Conservation (phyloP, 1,284 basidiomycete species). For the Bjerkandera adusta region DNA sequence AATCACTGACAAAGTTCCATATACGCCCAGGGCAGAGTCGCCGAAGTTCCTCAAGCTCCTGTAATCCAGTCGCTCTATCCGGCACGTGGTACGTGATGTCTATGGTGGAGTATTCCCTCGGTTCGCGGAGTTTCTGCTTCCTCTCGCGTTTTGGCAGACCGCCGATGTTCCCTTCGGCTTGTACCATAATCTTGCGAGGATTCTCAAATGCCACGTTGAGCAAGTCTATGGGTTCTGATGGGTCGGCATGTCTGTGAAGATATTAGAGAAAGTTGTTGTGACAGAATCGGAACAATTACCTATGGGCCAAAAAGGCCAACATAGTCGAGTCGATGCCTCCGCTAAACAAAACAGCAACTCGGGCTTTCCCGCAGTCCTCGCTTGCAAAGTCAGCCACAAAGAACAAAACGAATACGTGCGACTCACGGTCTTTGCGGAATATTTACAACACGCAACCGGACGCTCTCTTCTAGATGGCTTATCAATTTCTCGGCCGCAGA, state of each 20-base stretch:
- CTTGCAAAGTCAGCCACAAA: constrained; percentile 11
- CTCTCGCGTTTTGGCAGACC: constrained; percentile 40
- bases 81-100: constrained; percentile 67
- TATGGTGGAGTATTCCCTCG: constrained; percentile 22
- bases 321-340: constrained; percentile 95
- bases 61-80: constrained; percentile 81
- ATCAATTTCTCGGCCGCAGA: constrained; percentile 52
- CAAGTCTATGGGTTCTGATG: constrained; percentile 84
- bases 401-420: background rate
- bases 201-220: constrained; percentile 98
- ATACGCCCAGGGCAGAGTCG: constrained; percentile 66
- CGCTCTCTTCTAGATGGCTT: constrained; percentile 53
- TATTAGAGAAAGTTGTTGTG: background rate
- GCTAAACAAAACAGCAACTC: constrained; percentile 89
- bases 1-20: constrained; percentile 80
- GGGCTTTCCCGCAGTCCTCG: constrained; percentile 39
- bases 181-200: constrained; percentile 63
- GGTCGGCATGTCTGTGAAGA: constrained; percentile 60
- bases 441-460: constrained; percentile 56
- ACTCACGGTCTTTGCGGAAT: constrained; percentile 46
- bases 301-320: constrained; percentile 77
- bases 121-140: constrained; percentile 29
- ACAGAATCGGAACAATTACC: constrained; percentile 41
- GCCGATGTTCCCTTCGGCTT: constrained; percentile 45
- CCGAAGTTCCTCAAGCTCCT: constrained; percentile 76